These are phyloP conservation scores for Knoxdaviesia proteae DNA, from an alignment of 2,329 filamentous ascomycete species.

Conservation along the genomic window DNA sequence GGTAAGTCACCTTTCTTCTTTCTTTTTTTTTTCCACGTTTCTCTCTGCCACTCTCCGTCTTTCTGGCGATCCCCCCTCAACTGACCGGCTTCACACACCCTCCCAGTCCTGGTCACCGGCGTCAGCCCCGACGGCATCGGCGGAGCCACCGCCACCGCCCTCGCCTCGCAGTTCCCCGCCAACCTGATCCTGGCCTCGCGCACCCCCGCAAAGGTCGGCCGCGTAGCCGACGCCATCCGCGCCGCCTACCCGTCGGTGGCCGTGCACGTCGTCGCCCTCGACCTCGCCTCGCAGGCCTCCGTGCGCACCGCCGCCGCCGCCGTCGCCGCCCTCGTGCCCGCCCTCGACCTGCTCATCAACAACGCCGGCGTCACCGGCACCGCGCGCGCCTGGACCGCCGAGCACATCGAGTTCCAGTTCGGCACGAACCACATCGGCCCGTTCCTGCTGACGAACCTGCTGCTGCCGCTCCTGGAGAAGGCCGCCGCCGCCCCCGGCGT, in stretches of 20 bases:
- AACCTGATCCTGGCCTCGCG: conserved; percentile 25
- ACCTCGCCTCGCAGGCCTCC: conserved; percentile 16
- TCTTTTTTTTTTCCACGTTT: not conserved
- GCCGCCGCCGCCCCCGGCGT: conserved; percentile 4
- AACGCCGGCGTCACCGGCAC: conserved; percentile 22
- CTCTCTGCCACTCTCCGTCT: not conserved
- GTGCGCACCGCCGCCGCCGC: conserved; percentile 17
- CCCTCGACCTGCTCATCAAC: conserved; percentile 19
- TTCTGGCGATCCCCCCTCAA: not conserved
- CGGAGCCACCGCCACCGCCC: conserved; percentile 13
- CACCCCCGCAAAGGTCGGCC: conserved; percentile 16
- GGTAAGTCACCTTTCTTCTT: not conserved
- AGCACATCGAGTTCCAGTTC: conserved; percentile 23
- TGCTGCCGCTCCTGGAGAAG: conserved; percentile 12
- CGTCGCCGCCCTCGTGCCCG: conserved; percentile 10
- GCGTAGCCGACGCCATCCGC: conserved; percentile 1
- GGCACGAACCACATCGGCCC: conserved; percentile 23
- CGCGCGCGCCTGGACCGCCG: conserved; percentile 12
- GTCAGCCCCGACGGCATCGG: conserved; percentile 18
- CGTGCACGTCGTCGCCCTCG: conserved; percentile 8
- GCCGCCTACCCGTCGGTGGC: conserved; percentile 1
- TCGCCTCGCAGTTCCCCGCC: conserved; percentile 18
- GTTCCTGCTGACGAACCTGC: conserved; percentile 22
- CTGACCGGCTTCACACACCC: not conserved
- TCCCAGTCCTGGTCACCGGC: conserved; percentile 18